A percentile compares a stretch with the other conserved stretches of the same genome.
Conservation (phyloP, 805 yeast genomes). For the Wickerhamiella domercqiae region DNA sequence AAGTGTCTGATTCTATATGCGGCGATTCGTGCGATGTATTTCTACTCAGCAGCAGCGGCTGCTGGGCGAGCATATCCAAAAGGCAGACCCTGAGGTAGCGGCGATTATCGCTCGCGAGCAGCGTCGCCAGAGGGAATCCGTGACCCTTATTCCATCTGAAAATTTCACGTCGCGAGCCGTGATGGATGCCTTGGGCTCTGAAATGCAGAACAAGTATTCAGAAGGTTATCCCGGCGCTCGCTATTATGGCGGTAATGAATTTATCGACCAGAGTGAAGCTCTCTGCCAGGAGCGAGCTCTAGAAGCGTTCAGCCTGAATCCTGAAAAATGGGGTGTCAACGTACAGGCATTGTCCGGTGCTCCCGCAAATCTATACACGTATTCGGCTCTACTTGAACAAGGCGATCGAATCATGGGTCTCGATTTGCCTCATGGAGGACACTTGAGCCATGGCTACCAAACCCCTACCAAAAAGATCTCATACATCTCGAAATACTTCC, state of each 20-base stretch:
- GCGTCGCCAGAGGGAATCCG: constrained; percentile 77
- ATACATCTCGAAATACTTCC: constrained; percentile 83
- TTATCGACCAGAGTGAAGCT: constrained; percentile 79
- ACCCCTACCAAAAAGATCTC: constrained; percentile 81
- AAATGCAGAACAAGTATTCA: constrained; percentile 94
- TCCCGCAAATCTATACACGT: constrained; percentile 88
- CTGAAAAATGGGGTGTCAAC: constrained; percentile 90
- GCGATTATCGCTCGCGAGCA: constrained; percentile 62
- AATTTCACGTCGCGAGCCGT: constrained; percentile 93
- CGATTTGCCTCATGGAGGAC: constrained; percentile 97
- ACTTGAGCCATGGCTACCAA: constrained; percentile 93
- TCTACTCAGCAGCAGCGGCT: constrained; percentile 14
- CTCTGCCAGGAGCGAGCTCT: constrained; percentile 87
- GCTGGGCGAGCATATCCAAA: constrained; percentile 12
- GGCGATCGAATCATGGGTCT: constrained; percentile 95
- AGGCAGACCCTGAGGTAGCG: constrained; percentile 66
- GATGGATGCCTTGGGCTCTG: constrained; percentile 86
- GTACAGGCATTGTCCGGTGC: constrained; percentile 94
- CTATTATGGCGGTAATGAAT: constrained; percentile 95
- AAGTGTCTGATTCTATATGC: too few relatives aligned
- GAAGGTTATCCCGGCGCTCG: constrained; percentile 98
- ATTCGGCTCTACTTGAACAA: constrained; percentile 74
- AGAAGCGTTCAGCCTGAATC: constrained; percentile 59
- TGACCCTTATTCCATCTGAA: constrained; percentile 87
- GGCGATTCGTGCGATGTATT: constrained; percentile 5